Evolutionary conservation across 768 basidiomycete species (phyloP).

Genomic region (Paxillus involutus): DNA sequence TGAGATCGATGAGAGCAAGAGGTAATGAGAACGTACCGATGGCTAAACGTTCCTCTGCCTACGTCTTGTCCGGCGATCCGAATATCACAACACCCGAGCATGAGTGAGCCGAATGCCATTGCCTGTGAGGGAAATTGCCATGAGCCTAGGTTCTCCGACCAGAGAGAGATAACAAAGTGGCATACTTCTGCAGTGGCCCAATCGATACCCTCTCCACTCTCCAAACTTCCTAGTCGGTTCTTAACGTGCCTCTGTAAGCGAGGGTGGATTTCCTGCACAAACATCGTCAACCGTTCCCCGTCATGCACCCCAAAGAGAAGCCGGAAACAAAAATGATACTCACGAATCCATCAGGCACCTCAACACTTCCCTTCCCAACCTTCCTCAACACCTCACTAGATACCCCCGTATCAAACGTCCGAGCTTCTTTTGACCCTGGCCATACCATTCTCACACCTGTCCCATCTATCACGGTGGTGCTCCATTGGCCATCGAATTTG

Average conservation of each 20-base stretch:
- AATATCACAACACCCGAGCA: constrained; percentile 80
- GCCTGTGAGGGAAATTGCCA: constrained; percentile 45
- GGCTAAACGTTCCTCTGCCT: constrained; percentile 87
- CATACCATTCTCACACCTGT: constrained; percentile 38
- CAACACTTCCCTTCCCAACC: constrained; percentile 71
- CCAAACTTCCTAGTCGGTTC: constrained; percentile 67
- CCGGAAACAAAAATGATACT: constrained; percentile 25
- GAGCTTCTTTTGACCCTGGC: constrained; percentile 58
- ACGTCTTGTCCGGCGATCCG: constrained; percentile 94
- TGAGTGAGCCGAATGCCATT: constrained; percentile 83
- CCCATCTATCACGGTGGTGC: constrained; percentile 11
- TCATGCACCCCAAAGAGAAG: not conserved
- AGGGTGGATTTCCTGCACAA: constrained; percentile 69
- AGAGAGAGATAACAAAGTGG: not conserved
- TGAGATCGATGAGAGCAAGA: not conserved
- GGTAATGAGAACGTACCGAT: constrained; percentile 42
- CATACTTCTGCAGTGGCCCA: constrained; percentile 88
- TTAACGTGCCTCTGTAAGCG: constrained; percentile 80
- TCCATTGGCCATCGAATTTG: constrained; percentile 74
- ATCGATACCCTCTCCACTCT: constrained; percentile 72
- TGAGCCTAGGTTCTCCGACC: not conserved
- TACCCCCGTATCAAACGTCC: constrained; percentile 70
- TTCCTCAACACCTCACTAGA: constrained; percentile 45
- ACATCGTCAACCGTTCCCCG: not conserved
- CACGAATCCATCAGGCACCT: constrained; percentile 61